These are phyloP conservation scores for Trametes maxima DNA, from an alignment of 768 basidiomycete genomes.

Conservation along the genomic window DNA sequence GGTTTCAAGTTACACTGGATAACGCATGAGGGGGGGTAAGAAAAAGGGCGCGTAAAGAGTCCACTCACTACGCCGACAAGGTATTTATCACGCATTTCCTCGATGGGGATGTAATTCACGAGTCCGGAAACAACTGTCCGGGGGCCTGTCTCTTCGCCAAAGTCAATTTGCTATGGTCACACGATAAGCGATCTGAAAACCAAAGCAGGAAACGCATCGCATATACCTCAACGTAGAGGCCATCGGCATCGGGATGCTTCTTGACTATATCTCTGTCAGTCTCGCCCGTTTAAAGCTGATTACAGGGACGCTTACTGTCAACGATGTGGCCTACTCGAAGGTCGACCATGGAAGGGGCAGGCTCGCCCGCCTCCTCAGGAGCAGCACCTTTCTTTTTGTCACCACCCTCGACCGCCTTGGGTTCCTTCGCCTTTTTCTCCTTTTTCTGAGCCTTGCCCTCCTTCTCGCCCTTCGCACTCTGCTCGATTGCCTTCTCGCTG, in stretches of 20 bases:
- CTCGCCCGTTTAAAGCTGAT: background rate
- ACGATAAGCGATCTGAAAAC: background rate
- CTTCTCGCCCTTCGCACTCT: conserved; percentile 64
- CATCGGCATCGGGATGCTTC: conserved; percentile 97
- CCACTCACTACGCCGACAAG: conserved; percentile 77
- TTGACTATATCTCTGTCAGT: conserved; percentile 57
- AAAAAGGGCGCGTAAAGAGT: background rate
- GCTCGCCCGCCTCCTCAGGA: conserved; percentile 74
- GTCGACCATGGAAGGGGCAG: conserved; percentile 96
- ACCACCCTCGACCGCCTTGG: conserved; percentile 20
- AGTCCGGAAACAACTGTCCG: conserved; percentile 96
- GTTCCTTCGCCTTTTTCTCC: conserved; percentile 29
- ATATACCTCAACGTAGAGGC: conserved; percentile 90
- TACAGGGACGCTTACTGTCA: conserved; percentile 61
- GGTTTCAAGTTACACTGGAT: conserved; percentile 90
- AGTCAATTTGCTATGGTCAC: conserved; percentile 80
- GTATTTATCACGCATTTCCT: conserved; percentile 84
- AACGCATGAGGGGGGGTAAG: background rate
- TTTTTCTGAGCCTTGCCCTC: conserved; percentile 42
- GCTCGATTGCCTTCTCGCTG: conserved; percentile 35
- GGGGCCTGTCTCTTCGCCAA: conserved; percentile 94
- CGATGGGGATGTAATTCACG: conserved; percentile 95
- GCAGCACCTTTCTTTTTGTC: conserved; percentile 30
- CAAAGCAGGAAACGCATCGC: too few relatives aligned
- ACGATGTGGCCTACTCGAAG: conserved; percentile 92